A percentile compares a stretch with the other conserved stretches of the same genome.
Conservation (phyloP, 2,329 filamentous ascomycete genomes). For the Biscogniauxia marginata region DNA sequence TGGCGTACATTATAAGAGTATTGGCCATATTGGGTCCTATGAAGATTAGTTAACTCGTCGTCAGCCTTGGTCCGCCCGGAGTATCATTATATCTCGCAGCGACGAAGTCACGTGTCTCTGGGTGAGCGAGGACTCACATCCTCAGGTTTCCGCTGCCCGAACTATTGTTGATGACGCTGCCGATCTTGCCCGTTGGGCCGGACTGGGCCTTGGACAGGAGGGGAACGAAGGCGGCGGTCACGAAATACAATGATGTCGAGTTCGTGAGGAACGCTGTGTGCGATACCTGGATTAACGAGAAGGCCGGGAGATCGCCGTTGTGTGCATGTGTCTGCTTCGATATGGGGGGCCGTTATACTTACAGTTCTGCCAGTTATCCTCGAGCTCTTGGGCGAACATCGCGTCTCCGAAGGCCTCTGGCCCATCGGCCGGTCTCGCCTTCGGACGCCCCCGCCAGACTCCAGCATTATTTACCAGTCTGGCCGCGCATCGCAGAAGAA, state of each 20-base stretch:
- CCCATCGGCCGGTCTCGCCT: slow-evolving; percentile 19
- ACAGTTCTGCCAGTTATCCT: slow-evolving; percentile 26
- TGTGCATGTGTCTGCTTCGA: neutral
- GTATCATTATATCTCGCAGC: too few species aligned
- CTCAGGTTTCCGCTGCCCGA: slow-evolving; percentile 53
- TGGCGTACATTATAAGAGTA: slow-evolving; percentile 31
- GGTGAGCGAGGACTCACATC: slow-evolving; percentile 22
- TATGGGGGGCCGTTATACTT: neutral
- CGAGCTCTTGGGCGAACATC: slow-evolving; percentile 24
- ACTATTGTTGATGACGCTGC: slow-evolving; percentile 52
- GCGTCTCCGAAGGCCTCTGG: slow-evolving; percentile 26
- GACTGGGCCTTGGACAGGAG: slow-evolving; percentile 48
- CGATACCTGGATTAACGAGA: too few species aligned
- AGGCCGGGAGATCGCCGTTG: too few species aligned
- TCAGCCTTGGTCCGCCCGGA: too few species aligned
- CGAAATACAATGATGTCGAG: slow-evolving; percentile 49
- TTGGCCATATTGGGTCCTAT: slow-evolving; percentile 23
- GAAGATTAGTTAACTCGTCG: too few species aligned
- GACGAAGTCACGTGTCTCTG: too few species aligned
- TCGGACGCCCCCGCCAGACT: slow-evolving; percentile 32
- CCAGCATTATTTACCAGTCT: slow-evolving; percentile 53
- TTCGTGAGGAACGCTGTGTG: slow-evolving; percentile 48
- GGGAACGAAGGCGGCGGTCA: slow-evolving; percentile 53
- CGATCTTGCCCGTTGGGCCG: slow-evolving; percentile 45
- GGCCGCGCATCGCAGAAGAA: neutral